phyloP scores from a whole-genome alignment of 495 filamentous ascomycete genomes.

The Lineolata rhizophorae region DNA sequence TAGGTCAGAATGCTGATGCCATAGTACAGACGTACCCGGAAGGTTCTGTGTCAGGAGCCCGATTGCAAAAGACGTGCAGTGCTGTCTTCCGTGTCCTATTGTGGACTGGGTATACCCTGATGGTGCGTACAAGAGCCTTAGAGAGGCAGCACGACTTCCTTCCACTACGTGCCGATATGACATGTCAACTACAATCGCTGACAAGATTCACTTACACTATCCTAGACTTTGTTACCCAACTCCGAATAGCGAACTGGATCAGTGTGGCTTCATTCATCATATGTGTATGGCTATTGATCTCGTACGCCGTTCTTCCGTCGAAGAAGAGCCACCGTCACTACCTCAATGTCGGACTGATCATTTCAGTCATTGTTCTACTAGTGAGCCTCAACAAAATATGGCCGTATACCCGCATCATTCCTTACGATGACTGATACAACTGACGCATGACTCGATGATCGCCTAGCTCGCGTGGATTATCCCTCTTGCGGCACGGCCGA shows the following conservation, averaged over 20 bases:
- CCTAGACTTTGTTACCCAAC: slow-evolving; percentile 8
- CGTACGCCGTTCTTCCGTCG: slow-evolving; percentile 15
- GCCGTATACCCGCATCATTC: neutral
- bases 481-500: slow-evolving; percentile 11
- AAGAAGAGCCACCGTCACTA: slow-evolving; percentile 16
- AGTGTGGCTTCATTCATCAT: slow-evolving; percentile 14
- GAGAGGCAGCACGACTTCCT: too few species aligned
- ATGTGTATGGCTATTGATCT: slow-evolving; percentile 17
- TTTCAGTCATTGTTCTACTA: slow-evolving; percentile 13
- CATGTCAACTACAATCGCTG: too few species aligned
- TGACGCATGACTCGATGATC: slow-evolving; percentile 3
- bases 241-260: slow-evolving; percentile 15
- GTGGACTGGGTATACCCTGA: slow-evolving; percentile 16
- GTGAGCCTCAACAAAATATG: slow-evolving; percentile 7
- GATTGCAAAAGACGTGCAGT: slow-evolving; percentile 7
- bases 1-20: slow-evolving; percentile 1
- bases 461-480: slow-evolving; percentile 17
- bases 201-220: slow-evolving; percentile 4
- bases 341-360: slow-evolving; percentile 14
- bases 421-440: neutral
- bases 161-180: too few species aligned
- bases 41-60: slow-evolving; percentile 14
- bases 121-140: slow-evolving; percentile 3
- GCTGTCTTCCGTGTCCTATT: slow-evolving; percentile 18
- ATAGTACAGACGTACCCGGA: slow-evolving; percentile 10